A percentile compares a stretch with the other conserved stretches of the same genome.
phyloP scores from a whole-genome alignment of 2,329 filamentous ascomycete genomes.

The Cladophialophora immunda region DNA sequence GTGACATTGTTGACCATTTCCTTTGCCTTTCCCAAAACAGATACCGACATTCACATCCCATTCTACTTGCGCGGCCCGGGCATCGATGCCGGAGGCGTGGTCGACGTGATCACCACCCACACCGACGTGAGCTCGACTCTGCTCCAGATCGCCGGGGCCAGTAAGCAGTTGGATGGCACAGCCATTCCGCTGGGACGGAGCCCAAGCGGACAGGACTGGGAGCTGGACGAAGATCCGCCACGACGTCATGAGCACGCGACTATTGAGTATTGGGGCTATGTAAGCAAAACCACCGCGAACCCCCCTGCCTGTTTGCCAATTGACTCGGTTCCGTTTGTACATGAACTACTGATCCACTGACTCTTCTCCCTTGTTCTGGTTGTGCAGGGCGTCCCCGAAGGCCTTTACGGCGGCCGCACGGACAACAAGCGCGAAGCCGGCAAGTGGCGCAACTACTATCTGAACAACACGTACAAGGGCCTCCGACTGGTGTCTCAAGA shows the following conservation, averaged over 20 bases:
- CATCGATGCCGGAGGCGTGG: constrained; percentile 53
- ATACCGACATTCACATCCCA: constrained; percentile 66
- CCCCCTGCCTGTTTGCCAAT: too few relatives aligned
- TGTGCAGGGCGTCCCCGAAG: constrained; percentile 39
- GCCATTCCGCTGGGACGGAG: constrained; percentile 56
- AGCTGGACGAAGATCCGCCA: not conserved
- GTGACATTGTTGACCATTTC: too few relatives aligned
- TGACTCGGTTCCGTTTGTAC: too few relatives aligned
- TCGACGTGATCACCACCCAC: constrained; percentile 65
- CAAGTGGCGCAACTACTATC: constrained; percentile 10
- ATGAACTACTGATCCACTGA: too few relatives aligned
- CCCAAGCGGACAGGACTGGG: not conserved
- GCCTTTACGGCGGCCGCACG: constrained; percentile 36
- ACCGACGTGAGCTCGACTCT: constrained; percentile 71
- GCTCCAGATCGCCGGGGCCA: constrained; percentile 45
- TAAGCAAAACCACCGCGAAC: constrained; percentile 35
- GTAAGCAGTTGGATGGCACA: constrained; percentile 64
- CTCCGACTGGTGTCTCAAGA: constrained; percentile 46
- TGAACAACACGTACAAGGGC: constrained; percentile 50
- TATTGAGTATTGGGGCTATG: constrained; percentile 65
- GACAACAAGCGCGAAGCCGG: constrained; percentile 13
- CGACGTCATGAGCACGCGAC: constrained; percentile 62
- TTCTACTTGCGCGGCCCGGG: constrained; percentile 68
- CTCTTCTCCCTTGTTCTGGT: too few relatives aligned
- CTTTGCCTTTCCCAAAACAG: too few relatives aligned